phyloP scores from a whole-genome alignment of 208 protist species.

The Balamuthia mandrillaris region DNA sequence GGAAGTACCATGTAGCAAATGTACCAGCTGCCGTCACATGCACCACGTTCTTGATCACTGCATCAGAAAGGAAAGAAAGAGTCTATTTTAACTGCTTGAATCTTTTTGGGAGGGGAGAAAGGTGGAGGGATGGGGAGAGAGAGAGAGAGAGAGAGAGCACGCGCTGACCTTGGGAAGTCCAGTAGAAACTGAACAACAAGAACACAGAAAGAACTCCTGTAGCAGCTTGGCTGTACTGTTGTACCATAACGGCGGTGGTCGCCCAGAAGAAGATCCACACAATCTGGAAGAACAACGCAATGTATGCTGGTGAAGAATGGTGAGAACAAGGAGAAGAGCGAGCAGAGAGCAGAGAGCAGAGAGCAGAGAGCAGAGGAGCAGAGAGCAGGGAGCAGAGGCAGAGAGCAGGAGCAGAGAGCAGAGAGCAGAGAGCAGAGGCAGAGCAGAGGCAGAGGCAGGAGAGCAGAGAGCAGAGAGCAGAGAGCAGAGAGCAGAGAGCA shows the following conservation, averaged over 20 bases:
- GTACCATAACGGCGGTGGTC: not conserved
- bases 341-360: not conserved
- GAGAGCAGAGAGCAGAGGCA: not conserved
- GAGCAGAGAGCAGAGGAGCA: no score
- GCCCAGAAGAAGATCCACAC: constrained; percentile 35
- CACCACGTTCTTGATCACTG: constrained; percentile 60
- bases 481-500: not conserved
- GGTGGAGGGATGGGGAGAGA: not conserved
- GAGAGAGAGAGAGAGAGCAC: not conserved
- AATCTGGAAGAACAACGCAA: not conserved
- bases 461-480: not conserved
- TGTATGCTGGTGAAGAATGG: not conserved
- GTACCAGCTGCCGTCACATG: constrained; percentile 45
- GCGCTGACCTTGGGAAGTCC: constrained; percentile 17
- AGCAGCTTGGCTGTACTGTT: not conserved
- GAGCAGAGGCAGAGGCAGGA: not conserved
- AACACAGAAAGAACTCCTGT: constrained; percentile 2
- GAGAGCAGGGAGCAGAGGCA: not conserved
- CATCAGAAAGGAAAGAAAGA: not conserved
- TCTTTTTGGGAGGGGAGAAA: not conserved
- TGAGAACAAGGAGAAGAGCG: not conserved
- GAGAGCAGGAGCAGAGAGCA: not conserved
- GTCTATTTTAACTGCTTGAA: not conserved
- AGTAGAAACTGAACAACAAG: constrained; percentile 44
- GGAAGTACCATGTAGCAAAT: constrained; percentile 59